Base-by-base conservation (phyloP, 371 early-diverging fungal species). In the Mortierella sp. region DNA sequence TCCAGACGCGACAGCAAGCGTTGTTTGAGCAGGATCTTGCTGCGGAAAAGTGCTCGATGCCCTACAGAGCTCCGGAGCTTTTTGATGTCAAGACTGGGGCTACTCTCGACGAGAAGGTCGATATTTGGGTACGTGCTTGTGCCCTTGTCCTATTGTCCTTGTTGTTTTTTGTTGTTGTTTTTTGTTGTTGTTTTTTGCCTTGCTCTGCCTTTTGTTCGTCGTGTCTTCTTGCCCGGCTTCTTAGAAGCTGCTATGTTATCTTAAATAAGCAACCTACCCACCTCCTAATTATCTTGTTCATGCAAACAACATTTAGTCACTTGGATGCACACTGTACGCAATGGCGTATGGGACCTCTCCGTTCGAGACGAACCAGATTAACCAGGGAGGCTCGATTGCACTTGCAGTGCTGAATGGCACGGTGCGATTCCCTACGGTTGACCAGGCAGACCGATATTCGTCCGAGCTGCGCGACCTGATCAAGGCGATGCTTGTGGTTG, bases 1-100 rank as follows among this genome's bases (percentile, higher is more conserved):
- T 94, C 40, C 82, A 90, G 44, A 91, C 88, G n/a, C 87, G 95
- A 71, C 89, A 89, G 54, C 89, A 91, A 72, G 96, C 96, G 5
- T 80, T 95, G 74, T 77, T 81, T 61, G 92, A 94, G 78, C 95
- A 96, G 88, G 96, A 96, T 71, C 82, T 92, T 34, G 96, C 96
- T 14, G 95, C 94, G 0, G 93, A 95, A 61, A 89, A 92, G 72
- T 94, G 94, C 73, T 91, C 95, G 0, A 93, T 95, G 95, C 92
- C 95, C 24, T 96, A 94, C 69, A 88, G 96, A 34, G 95, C 96
- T 5, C 96, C 96, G 0, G 96, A 96, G 81, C 87, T 96, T 44
- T 96, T 96, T 89, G 95, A 96, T 82, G 95, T 95, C 48, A 93
- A 94, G 79, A 88, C 91, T 0, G 94, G 89, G 2, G 83, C 90